Conservation (phyloP, 2,329 filamentous ascomycete species). For the Colletotrichum sp. region DNA sequence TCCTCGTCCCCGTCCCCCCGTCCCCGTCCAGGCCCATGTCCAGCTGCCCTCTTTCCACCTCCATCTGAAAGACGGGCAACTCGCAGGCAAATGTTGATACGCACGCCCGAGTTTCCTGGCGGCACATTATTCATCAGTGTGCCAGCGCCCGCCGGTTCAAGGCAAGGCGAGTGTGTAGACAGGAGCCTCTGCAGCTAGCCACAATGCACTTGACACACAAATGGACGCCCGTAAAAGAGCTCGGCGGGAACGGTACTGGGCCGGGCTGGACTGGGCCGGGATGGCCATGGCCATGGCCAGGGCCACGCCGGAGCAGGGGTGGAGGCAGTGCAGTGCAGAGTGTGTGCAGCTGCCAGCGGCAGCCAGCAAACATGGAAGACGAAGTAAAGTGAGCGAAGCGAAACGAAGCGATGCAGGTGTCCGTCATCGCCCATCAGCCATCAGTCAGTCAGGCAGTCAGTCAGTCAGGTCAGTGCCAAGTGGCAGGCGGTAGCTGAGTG, state of each 20-base stretch:
- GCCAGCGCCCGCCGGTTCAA: neutral
- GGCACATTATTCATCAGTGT: neutral
- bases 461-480: neutral
- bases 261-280: neutral
- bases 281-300: neutral
- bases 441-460: neutral
- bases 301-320: conserved; percentile 3
- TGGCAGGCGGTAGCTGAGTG: neutral
- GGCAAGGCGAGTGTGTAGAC: neutral
- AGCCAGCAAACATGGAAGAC: neutral
- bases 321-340: neutral
- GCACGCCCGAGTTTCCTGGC: neutral
- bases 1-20: neutral
- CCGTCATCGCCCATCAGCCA: neutral
- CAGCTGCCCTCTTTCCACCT: neutral
- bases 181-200: neutral
- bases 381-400: neutral
- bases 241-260: neutral
- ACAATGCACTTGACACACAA: neutral
- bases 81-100: neutral
- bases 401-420: neutral
- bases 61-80: neutral
- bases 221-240: neutral
- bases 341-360: neutral
- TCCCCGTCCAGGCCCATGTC: neutral